Base-by-base conservation (phyloP, 2,329 filamentous ascomycete species). In the Pseudocercospora musae region DNA sequence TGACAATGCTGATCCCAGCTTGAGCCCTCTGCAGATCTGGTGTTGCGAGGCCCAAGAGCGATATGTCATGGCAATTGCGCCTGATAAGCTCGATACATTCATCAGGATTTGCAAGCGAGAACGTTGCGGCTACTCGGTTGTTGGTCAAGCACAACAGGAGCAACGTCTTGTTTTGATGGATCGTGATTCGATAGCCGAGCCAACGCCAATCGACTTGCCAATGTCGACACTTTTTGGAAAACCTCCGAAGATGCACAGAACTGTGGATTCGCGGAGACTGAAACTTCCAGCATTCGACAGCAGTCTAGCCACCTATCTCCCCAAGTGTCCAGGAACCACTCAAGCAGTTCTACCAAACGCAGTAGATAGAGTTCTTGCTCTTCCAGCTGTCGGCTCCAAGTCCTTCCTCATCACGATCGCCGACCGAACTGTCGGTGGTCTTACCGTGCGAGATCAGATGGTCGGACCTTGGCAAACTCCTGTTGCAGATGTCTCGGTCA, bases 1-100 rank as follows among this genome's bases (percentile, higher is more conserved):
- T 40, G 92, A 97, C 74, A 96, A 87, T 74, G 90, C 91, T 1
- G 95, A 98, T 77, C 87, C 84, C 67, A 89, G 91, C 73, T 94
- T 99, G 90, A 96, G 91, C 72, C 95, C 95, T 20, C 85, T 99
- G 62, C 91, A 98, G 75, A 96, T 99, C 52, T 98, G 94, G 93
- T 97, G 95, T 77, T 96, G 94, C 71, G 94, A 98, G 76, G 92
- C 95, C 0, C 95, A 99, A 75, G 95, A 99, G 78, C 85, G 95
- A 75, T 99, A 99, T 72, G 95, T 99, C 7, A 81, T 99, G 71
- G 88, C 96, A 8, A 87, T 99, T 65, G 92, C 93, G 64, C 85
- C 87, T 57, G 89, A 95, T 20, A 84, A 87, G 58, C 85, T 98
- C 72, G 92, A 94, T 71, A 80, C 81, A 21, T 89, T 89, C 77